Base-by-base conservation (phyloP, 768 basidiomycete genomes). In the Dacryopinax primogenitus region DNA sequence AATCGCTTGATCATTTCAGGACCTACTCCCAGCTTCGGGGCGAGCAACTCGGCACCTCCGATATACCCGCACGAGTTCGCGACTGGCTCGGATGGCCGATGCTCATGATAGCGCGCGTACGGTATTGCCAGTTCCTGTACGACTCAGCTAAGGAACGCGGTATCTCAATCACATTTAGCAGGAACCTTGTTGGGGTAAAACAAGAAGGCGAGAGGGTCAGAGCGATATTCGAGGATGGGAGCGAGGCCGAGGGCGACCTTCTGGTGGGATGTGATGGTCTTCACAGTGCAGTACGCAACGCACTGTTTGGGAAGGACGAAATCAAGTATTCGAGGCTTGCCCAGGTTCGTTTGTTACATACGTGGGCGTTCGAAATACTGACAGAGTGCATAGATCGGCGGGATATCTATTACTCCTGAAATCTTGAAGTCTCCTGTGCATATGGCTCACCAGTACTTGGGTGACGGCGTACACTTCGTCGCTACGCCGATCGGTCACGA, bases 221-320 rank as follows among this genome's bases (percentile, higher is more conserved):
- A 3, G 78, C 77, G 7, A 67, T 44, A 1, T 77, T 80, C 66
- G 71, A 69, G 37, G 76, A 77, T 63, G 79, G 78, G 6, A 65
- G 66, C 26, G 70, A 64, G 47, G 77, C 75, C 51, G 73, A 68
- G 0, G 78, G 74, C 4, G 75, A 74, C 65, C 75, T 81, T 63
- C 73, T 79, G 2, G 73, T 79, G 7, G 79, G 79, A 23, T 78
- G 77, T 69, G 79, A 80, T 65, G 79, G 79, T 7, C 70, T 80
- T 65, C 79, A 80, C 67, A 78, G 77, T 67, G 73, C 70, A 62
- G 78, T 78, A 9, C 73, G 79, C 1, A 68, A 67, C 23, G 68
- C 71, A 12, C 69, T 80, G 21, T 78, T 79, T 64, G 79, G 79
- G 1, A 68, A 74, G 62, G 74, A 77, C 62, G 64, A 68, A 21